phyloP scores from a whole-genome alignment of 1,284 basidiomycete species.

The Golubevia pallescens region DNA sequence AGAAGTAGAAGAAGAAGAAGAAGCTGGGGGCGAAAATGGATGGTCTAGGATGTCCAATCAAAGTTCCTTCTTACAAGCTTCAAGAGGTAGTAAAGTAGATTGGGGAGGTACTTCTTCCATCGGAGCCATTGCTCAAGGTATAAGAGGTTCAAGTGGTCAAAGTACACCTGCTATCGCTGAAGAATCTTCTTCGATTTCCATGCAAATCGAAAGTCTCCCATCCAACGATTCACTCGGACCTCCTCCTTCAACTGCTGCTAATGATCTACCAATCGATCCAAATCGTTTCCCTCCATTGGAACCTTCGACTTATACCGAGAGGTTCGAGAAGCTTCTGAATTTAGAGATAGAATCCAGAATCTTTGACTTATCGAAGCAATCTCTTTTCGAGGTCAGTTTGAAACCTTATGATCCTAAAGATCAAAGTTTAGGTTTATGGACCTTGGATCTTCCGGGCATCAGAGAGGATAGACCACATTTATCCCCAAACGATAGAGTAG shows the following conservation, averaged over 20 bases:
- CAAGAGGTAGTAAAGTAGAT: not conserved
- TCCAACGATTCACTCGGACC: not conserved
- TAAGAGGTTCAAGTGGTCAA: not conserved
- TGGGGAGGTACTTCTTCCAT: not conserved
- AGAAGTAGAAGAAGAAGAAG: too few relatives aligned
- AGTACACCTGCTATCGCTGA: not conserved
- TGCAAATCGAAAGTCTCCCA: not conserved
- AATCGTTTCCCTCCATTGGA: not conserved
- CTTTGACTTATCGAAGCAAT: slow-evolving; percentile 3
- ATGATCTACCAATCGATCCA: not conserved
- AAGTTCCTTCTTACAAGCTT: too few relatives aligned
- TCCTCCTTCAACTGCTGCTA: not conserved
- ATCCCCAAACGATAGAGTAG: slow-evolving; percentile 4
- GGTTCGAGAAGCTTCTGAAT: not conserved
- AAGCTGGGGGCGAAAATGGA: too few relatives aligned
- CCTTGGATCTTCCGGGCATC: slow-evolving; percentile 10
- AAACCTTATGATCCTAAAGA: not conserved
- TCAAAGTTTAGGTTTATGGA: slow-evolving; percentile 3
- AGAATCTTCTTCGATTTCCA: not conserved
- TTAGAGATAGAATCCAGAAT: not conserved
- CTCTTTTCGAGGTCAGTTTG: slow-evolving; percentile 2
- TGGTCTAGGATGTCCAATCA: too few relatives aligned
- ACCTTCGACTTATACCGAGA: slow-evolving; percentile 1
- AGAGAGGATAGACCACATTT: slow-evolving; percentile 13
- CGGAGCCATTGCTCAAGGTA: not conserved